Evolutionary conservation across 2,329 filamentous ascomycete species (phyloP).

Genomic region (Ceratocystis ficicola): DNA sequence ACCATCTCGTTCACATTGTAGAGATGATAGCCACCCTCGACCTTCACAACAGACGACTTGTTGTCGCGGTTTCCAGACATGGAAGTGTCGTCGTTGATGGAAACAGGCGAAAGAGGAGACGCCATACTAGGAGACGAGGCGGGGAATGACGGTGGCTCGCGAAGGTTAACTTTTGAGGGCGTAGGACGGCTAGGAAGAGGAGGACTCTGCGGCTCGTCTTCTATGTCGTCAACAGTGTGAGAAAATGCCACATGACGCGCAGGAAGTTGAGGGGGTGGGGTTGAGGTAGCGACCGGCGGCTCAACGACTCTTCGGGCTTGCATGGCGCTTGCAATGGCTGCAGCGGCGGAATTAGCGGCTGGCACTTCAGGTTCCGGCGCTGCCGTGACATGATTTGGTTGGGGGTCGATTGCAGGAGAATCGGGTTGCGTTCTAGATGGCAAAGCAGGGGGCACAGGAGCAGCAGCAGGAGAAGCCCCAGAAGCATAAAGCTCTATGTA

Average conservation of each 20-base stretch:
- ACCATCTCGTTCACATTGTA: slow-evolving; percentile 98
- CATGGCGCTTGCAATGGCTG: slow-evolving; percentile 46
- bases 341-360: slow-evolving; percentile 37
- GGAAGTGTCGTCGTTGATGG: slow-evolving; percentile 37
- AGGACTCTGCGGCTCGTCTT: slow-evolving; percentile 27
- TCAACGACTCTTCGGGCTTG: slow-evolving; percentile 32
- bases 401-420: slow-evolving; percentile 29
- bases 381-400: slow-evolving; percentile 22
- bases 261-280: slow-evolving; percentile 27
- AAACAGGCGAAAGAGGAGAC: slow-evolving; percentile 18
- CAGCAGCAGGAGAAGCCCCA: slow-evolving; percentile 29
- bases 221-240: slow-evolving; percentile 5
- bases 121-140: slow-evolving; percentile 17
- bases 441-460: slow-evolving; percentile 32
- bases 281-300: slow-evolving; percentile 6
- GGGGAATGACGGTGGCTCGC: slow-evolving; percentile 18
- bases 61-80: slow-evolving; percentile 38
- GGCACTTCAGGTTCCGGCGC: background rate
- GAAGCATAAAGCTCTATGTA: slow-evolving; percentile 66
- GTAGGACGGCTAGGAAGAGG: slow-evolving; percentile 30
- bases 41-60: slow-evolving; percentile 25
- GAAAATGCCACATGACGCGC: slow-evolving; percentile 22
- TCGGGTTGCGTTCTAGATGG: slow-evolving; percentile 33
- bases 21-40: slow-evolving; percentile 61
- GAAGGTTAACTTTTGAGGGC: slow-evolving; percentile 17